A percentile compares a stretch with the other conserved stretches of the same genome.
Conservation (phyloP, 2,329 filamentous ascomycete genomes). For the Colletotrichum sp. region DNA sequence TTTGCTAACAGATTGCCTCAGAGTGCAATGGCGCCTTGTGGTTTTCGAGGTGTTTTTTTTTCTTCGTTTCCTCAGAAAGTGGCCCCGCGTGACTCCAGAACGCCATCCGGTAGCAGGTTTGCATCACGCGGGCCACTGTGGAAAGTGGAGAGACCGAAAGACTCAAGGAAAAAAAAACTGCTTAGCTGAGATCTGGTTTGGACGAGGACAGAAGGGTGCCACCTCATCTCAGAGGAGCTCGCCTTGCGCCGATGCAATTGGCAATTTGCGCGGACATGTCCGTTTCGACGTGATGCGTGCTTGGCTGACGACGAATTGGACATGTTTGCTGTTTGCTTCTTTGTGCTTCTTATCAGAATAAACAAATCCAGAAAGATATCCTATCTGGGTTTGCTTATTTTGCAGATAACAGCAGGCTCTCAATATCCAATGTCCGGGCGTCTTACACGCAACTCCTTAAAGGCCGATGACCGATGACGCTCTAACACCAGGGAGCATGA, state of each 20-base stretch:
- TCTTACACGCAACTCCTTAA: neutral
- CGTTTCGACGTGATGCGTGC: neutral
- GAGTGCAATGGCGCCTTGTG: conserved; percentile 9
- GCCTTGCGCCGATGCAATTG: neutral
- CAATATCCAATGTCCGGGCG: neutral
- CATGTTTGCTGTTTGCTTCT: neutral
- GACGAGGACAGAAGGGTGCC: neutral
- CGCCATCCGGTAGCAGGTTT: neutral
- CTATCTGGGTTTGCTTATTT: conserved; percentile 2
- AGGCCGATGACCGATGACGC: neutral
- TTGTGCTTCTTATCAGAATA: neutral
- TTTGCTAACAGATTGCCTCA: conserved; percentile 18
- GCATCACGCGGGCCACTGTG: conserved; percentile 8
- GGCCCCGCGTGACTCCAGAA: conserved; percentile 1
- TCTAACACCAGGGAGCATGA: neutral
- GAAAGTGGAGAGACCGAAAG: neutral
- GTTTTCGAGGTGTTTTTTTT: neutral
- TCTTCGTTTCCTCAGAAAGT: neutral
- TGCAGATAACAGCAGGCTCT: neutral
- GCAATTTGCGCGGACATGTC: neutral
- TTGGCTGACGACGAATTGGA: neutral
- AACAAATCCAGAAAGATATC: neutral
- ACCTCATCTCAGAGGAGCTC: neutral
- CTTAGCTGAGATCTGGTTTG: neutral
- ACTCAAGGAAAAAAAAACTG: neutral